Base-by-base conservation (phyloP, 306 rosid genomes). In the Lupinus albus region DNA sequence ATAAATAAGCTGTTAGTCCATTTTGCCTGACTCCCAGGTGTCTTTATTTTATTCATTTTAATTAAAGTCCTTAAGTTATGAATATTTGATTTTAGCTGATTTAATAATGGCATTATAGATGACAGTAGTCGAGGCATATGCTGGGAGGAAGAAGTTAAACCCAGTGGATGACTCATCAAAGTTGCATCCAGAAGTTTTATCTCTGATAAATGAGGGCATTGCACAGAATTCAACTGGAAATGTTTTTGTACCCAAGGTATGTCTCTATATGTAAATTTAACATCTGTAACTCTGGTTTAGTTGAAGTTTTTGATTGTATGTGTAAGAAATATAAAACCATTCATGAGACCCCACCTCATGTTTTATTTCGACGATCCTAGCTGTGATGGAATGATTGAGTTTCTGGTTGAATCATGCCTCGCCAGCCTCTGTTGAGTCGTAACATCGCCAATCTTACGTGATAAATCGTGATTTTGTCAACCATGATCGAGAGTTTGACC, bases 61-160 rank as follows among this genome's bases (percentile, higher is more conserved):
- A 50, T 70, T 71, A 9, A 36, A 61, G 36, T 49, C 42, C n/a
- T 68, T 62, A 50, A 64, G 57, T 53, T 73, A 61, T 59, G 20
- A 14, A 13, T 41, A 28, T 50, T 61, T 48, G 9, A 14, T 17
- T 21, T 17, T 74, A 42, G 66, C 61, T 76, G 35, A 35, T 30
- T 55, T 52, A 44, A 14, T 52, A 44, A 14, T 65, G 67, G 46
- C 64, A 10, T 64, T 63, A 13, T 53, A 93, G 99, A 93, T 93
- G 99, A 90, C 99, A 67, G 96, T 93, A 61, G 96, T 90, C 2
- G 97, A 93, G 83, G 90, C 92, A 53, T 88, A 77, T 62, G 84
- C 65, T 72, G 99, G 96, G 73, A 85, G 66, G 77, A 70, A 68
- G 32, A 90, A 82, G 61, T 38, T 79, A 50, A 79, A 67, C 80